Percentiles rank a stretch among this genome's conserved stretches.
Conservation (phyloP, 176 grass and related monocot species). For the Carex myosuroides region DNA sequence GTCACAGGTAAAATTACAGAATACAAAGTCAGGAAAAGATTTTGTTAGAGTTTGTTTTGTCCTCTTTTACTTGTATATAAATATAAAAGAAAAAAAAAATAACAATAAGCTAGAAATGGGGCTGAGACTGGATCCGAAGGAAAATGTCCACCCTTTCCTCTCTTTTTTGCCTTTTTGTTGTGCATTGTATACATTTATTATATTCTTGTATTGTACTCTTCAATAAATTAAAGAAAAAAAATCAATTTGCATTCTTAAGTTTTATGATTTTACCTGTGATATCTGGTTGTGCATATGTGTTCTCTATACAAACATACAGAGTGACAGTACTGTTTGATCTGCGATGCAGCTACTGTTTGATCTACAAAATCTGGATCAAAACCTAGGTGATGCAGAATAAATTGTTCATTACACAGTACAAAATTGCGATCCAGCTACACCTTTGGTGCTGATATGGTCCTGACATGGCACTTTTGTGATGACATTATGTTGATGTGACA, state of each 20-base stretch:
- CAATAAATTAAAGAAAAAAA: background rate
- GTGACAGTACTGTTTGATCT: background rate
- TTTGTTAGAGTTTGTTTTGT: background rate
- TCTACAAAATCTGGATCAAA: background rate
- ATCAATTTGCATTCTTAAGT: background rate
- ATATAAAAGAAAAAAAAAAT: background rate
- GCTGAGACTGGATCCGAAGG: slow-evolving; percentile 19
- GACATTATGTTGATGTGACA: background rate
- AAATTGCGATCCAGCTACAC: background rate
- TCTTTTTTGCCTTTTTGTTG: background rate
- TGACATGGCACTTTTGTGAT: background rate
- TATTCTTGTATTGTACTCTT: background rate
- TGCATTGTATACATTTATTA: background rate
- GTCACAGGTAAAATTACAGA: background rate
- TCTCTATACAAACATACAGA: background rate
- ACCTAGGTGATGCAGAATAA: background rate
- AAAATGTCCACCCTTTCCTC: slow-evolving; percentile 15
- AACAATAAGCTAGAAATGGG: background rate
- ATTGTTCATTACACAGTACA: background rate
- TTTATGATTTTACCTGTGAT: background rate
- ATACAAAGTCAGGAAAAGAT: background rate
- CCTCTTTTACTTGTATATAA: slow-evolving; percentile 11
- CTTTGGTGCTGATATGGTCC: background rate
- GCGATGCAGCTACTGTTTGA: background rate
- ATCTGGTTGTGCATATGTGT: background rate